Evolutionary conservation across 2,329 filamentous ascomycete species (phyloP).

Genomic region (Trichoderma guizhouense): DNA sequence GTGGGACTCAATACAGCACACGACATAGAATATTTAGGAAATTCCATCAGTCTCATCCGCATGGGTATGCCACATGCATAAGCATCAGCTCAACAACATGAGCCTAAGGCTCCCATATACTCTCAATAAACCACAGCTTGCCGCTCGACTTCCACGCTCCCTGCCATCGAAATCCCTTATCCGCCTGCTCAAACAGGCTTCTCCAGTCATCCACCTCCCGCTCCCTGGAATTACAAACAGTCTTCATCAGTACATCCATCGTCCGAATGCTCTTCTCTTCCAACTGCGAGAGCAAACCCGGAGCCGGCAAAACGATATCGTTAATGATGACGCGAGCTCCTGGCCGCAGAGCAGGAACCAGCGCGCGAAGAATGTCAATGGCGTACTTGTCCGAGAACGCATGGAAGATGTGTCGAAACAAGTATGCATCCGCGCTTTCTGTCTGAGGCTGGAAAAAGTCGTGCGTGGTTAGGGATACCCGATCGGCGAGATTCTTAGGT

Average conservation of each 20-base stretch:
- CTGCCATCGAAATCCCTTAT: constrained; percentile 37
- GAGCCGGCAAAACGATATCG: not conserved
- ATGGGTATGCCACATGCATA: not conserved
- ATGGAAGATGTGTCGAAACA: not conserved
- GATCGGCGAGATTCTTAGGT: not conserved
- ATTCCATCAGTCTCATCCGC: not conserved
- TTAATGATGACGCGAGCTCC: not conserved
- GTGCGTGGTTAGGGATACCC: not conserved
- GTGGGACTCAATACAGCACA: not conserved
- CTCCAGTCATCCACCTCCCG: constrained; percentile 40
- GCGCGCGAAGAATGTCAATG: not conserved
- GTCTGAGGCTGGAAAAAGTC: not conserved
- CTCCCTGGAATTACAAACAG: not conserved
- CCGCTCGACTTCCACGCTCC: constrained; percentile 27
- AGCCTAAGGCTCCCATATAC: constrained; percentile 28
- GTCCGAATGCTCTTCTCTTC: not conserved
- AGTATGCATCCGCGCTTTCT: not conserved
- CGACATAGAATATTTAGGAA: not conserved
- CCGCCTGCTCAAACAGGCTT: constrained; percentile 38
- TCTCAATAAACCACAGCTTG: constrained; percentile 38
- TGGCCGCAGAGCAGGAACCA: not conserved
- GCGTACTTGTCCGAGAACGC: not conserved
- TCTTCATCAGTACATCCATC: not conserved
- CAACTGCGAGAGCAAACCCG: not conserved
- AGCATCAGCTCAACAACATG: not conserved